Evolutionary conservation across 1,284 basidiomycete genomes (phyloP).

Genomic region (Coniferiporia sulphurascens): DNA sequence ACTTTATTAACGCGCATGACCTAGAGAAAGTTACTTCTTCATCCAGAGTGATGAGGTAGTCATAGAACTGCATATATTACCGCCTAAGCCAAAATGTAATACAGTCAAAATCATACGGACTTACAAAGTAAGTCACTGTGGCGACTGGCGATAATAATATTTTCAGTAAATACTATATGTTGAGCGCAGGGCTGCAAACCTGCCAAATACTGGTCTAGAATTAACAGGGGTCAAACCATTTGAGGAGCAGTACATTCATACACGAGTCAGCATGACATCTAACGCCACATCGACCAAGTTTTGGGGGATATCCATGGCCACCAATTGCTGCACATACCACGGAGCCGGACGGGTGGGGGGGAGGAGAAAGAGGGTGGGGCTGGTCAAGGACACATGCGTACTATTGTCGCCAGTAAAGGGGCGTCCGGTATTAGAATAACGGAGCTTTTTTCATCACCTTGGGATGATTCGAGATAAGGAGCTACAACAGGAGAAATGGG

Average conservation of each 20-base stretch:
- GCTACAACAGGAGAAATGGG: neutral
- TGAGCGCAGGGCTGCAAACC: neutral
- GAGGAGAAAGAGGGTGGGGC: neutral
- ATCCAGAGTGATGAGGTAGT: constrained; percentile 8
- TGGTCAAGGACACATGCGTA: no score
- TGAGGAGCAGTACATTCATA: neutral
- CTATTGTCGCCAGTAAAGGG: no score
- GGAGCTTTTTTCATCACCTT: neutral
- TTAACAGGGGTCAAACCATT: neutral
- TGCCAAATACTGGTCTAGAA: neutral
- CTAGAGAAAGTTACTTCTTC: neutral
- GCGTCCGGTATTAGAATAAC: neutral
- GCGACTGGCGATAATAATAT: neutral
- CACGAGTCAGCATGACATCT: neutral
- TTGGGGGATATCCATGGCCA: neutral
- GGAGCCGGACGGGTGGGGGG: neutral
- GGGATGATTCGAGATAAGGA: neutral
- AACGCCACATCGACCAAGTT: neutral
- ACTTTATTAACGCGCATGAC: neutral
- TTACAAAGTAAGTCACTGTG: neutral
- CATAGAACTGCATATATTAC: constrained; percentile 2
- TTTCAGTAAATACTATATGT: neutral
- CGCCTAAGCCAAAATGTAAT: neutral
- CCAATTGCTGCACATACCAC: neutral
- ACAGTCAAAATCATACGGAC: neutral